Evolutionary conservation across 192 early-diverging fungal genomes (phyloP), one percentile per base, ranked within the genome.

Genomic region (Chytriomyces sp.): DNA sequence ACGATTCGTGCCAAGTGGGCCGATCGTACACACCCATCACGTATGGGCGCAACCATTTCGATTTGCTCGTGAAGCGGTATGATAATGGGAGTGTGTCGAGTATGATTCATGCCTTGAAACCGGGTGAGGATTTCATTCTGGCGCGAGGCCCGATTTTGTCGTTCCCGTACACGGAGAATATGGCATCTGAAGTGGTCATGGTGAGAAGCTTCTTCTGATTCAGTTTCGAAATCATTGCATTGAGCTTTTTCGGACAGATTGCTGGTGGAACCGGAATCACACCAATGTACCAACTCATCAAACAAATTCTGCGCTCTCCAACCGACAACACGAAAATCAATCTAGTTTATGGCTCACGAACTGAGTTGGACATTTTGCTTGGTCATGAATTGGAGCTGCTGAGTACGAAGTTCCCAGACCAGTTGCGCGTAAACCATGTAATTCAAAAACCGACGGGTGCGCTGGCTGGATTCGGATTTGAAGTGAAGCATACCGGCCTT

Each of bases 211-310:
- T 89, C 91, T 0, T 89, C 91, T 0, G 88, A 91, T 82, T 79
- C 7, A 26, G 13, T 75, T 45, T 23, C 26, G 20, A 7, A 23
- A 64, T 61, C 63, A n/a, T 24, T 67, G 23, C 35, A 2, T 35
- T 35, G 35, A 35, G 35, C 45, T 70, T 16, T 16, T 45, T 44
- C 6, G 18, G 20, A 35, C 73, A 86, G 86, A 91, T 96, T 86
- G 96, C 96, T 50, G 94, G 95, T 28, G 96, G 96, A 61, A 96
- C 95, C 60, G 96, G 86, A 26, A 94, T 98, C 73, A 95, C 96
- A 5, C 96, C 96, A 53, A 95, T 97, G 93, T 91, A 93, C 80
- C 95, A 94, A 89, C 91, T 99, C 69, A 93, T 97, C 67, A 93
- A 93, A 62, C 88, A 90, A 45, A 89, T 97, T 43, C 80, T 93